Base-by-base conservation (phyloP, 2,329 filamentous ascomycete species). In the Emericellopsis cladophorae region DNA sequence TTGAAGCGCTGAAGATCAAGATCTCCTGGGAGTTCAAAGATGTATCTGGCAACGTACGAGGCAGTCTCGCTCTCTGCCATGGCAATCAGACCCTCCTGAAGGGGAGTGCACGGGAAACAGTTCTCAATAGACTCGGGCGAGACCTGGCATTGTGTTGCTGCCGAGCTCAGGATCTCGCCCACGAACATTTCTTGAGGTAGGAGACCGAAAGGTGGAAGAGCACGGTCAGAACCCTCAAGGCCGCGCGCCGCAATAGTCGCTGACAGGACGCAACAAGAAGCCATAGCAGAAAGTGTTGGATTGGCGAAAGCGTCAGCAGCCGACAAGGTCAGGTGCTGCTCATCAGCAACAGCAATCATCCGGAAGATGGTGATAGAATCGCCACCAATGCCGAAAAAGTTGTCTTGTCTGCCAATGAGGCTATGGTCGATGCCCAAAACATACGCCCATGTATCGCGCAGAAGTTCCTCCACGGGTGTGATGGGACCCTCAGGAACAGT, bases 71-170 rank as follows among this genome's bases (percentile, higher is more conserved):
- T 65, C 39, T 57, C 55, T 8, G 69, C 63, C 4, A 72, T 48
- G 2, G 66, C 64, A 51, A 74, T 61, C 2, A 74, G 56, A 5
- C 63, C 66, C 46, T 70, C 66, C 44, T 74, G 69, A 1, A 70
- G 49, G 1, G 67, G 58, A 0, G 68, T 67, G 49, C 65, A 68
- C 1, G 68, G 69, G 39, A 68, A 73, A 0, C 67, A 51, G 41
- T 74, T 68, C 40, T 70, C 61, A 6, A 70, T 50, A 6, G 23
- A 29, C 26, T 29, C 26, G 6, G 26, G 12, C 3, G 26, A 29
- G 26, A 29, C 26, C 6, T 29, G 26, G 26, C 26, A 29, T 23
- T 44, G 50, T 44, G 42, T 40, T 22, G 29, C 16, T 23, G 16
- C 29, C 11, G 12, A 43, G 33, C 7, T 33, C 41, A 15, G 32